phyloP scores from a whole-genome alignment of 2,329 filamentous ascomycete species.

The Claviceps digitariae region DNA sequence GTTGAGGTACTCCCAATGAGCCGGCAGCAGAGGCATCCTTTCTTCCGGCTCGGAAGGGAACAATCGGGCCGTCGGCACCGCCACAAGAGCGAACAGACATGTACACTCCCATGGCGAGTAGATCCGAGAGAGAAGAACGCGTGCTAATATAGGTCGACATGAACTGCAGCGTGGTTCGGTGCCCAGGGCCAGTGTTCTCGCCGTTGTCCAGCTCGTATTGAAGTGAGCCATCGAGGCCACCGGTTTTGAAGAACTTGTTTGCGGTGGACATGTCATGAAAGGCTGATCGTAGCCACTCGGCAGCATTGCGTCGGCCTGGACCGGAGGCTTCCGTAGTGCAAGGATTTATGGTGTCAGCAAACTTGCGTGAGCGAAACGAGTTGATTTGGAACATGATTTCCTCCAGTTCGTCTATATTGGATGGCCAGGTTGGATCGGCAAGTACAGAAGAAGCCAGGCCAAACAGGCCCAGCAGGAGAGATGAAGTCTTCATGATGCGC shows the following conservation, averaged over 20 bases:
- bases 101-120: constrained; percentile 45
- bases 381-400: constrained; percentile 48
- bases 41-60: constrained; percentile 40
- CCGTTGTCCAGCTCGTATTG: constrained; percentile 42
- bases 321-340: constrained; percentile 40
- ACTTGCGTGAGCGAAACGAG: constrained; percentile 39
- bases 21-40: constrained; percentile 38
- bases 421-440: constrained; percentile 47
- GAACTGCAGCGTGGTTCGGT: constrained; percentile 37
- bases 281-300: constrained; percentile 47
- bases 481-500: constrained; percentile 10
- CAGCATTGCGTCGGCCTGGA: constrained; percentile 42
- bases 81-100: constrained; percentile 45
- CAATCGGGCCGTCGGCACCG: constrained; percentile 27
- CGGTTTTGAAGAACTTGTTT: constrained; percentile 31
- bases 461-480: constrained; percentile 21
- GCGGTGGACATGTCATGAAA: constrained; percentile 50
- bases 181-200: constrained; percentile 44
- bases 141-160: constrained; percentile 39
- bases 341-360: constrained; percentile 42
- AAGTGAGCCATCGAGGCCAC: constrained; percentile 46
- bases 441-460: constrained; percentile 19
- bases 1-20: constrained; percentile 38
- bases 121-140: constrained; percentile 38
- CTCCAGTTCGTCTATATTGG: constrained; percentile 45